A percentile compares a stretch with the other conserved stretches of the same genome.
Conservation (phyloP, 2,329 filamentous ascomycete species). For the Escovopsis sp. region DNA sequence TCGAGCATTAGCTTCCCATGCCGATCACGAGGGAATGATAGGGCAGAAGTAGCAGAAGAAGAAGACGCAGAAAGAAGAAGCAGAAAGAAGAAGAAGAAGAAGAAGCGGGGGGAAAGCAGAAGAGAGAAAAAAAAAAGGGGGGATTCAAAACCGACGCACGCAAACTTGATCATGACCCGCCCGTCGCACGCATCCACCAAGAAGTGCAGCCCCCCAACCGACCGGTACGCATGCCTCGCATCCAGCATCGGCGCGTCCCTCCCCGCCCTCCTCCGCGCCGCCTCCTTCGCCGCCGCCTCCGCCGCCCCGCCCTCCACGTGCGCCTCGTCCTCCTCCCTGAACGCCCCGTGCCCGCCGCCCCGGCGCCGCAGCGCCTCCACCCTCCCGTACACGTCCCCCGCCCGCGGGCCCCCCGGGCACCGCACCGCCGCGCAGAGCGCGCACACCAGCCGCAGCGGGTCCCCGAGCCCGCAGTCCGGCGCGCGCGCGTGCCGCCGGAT, state of each 20-base stretch:
- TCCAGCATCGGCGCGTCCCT: not conserved
- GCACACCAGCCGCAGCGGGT: not conserved
- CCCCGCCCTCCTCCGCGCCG: not conserved
- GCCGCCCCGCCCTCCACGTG: not conserved
- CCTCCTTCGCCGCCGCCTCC: not conserved
- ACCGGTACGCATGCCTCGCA: not conserved
- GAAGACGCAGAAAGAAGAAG: not conserved
- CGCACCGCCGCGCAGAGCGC: not conserved
- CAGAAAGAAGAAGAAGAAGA: not conserved
- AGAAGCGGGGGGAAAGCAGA: not conserved
- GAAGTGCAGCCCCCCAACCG: slow-evolving; percentile 3
- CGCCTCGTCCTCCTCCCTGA: not conserved
- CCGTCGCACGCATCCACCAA: slow-evolving; percentile 3
- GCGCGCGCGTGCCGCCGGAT: not conserved
- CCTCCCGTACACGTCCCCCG: not conserved
- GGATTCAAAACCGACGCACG: not conserved
- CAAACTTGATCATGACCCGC: slow-evolving; percentile 2
- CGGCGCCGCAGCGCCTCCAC: not conserved
- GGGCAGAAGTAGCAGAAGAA: not conserved
- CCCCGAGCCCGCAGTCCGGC: not conserved
- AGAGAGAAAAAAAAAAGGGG: too few relatives aligned
- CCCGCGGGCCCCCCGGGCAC: not conserved
- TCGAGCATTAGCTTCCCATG: too few relatives aligned
- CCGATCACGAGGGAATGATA: too few relatives aligned
- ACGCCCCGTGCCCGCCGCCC: not conserved